A percentile compares a stretch with the other conserved stretches of the same genome.
phyloP scores from a whole-genome alignment of 1,284 basidiomycete genomes.

The Fistulinella cinereoalba region DNA sequence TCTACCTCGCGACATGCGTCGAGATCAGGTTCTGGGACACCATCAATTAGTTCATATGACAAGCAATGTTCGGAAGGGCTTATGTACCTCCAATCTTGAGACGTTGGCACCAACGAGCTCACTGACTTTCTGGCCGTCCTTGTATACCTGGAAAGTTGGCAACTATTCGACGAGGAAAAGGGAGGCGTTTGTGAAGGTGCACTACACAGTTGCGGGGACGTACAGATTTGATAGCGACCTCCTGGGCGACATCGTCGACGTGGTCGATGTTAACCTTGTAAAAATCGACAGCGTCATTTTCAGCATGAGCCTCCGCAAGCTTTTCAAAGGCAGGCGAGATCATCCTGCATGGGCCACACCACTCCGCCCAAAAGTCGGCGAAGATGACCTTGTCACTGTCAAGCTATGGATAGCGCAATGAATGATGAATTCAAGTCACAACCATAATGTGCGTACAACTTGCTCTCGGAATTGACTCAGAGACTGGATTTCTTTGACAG shows the following conservation, averaged over 20 bases:
- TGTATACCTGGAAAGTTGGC: conserved; percentile 75
- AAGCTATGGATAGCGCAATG: conserved; percentile 2
- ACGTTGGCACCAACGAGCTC: conserved; percentile 61
- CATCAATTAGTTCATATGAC: not conserved
- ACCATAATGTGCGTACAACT: conserved; percentile 11
- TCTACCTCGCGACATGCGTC: too few relatives aligned
- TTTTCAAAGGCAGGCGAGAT: conserved; percentile 68
- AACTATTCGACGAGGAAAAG: conserved; percentile 39
- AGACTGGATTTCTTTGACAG: conserved; percentile 7
- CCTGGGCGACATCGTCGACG: conserved; percentile 38
- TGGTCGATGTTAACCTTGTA: conserved; percentile 69
- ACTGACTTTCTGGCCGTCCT: conserved; percentile 53
- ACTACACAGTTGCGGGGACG: too few relatives aligned
- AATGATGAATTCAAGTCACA: not conserved
- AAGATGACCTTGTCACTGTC: conserved; percentile 41
- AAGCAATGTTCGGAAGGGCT: not conserved
- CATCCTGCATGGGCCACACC: conserved; percentile 65
- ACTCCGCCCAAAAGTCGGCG: conserved; percentile 61
- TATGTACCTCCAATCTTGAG: conserved; percentile 1
- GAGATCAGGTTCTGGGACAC: not conserved
- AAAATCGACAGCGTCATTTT: conserved; percentile 49
- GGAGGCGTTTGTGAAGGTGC: too few relatives aligned
- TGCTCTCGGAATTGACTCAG: conserved; percentile 9
- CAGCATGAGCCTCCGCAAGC: conserved; percentile 34
- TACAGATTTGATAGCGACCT: conserved; percentile 55